phyloP scores from a whole-genome alignment of 2,329 filamentous ascomycete genomes.

The Elsinoe fawcettii region DNA sequence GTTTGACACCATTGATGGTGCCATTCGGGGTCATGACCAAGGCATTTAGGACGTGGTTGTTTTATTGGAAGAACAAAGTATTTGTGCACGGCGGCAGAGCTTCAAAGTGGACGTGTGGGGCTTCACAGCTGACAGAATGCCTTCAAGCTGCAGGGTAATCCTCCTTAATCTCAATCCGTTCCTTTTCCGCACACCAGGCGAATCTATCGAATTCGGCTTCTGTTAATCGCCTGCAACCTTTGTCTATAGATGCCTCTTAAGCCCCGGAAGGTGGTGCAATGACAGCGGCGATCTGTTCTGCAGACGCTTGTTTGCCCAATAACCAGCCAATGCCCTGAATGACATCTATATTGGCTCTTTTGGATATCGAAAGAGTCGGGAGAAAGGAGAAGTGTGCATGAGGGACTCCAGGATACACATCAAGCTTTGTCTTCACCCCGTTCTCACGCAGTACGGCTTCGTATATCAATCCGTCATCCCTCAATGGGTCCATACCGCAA shows the following conservation, averaged over 20 bases:
- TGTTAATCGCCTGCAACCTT: neutral
- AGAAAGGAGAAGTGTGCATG: slow-evolving; percentile 36
- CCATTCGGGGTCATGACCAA: slow-evolving; percentile 12
- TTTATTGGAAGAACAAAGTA: neutral
- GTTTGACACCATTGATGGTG: neutral
- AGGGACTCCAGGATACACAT: slow-evolving; percentile 38
- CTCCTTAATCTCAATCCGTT: no score
- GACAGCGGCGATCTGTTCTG: slow-evolving; percentile 16
- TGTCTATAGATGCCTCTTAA: neutral
- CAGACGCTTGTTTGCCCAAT: slow-evolving; percentile 22
- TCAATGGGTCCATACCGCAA: slow-evolving; percentile 42
- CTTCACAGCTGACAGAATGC: no score
- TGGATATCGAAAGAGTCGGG: slow-evolving; percentile 24
- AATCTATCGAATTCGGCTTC: neutral
- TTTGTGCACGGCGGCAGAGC: neutral
- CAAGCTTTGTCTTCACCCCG: slow-evolving; percentile 38
- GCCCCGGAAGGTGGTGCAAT: neutral
- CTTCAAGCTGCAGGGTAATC: no score
- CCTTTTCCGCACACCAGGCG: no score
- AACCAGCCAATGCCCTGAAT: slow-evolving; percentile 32
- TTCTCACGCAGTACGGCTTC: slow-evolving; percentile 41
- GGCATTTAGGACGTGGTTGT: neutral
- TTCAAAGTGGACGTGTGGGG: neutral
- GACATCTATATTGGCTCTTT: slow-evolving; percentile 26
- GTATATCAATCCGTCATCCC: slow-evolving; percentile 49